These are phyloP conservation scores for Lentinula sp. DNA, from an alignment of 768 basidiomycete genomes.

Conservation along the genomic window DNA sequence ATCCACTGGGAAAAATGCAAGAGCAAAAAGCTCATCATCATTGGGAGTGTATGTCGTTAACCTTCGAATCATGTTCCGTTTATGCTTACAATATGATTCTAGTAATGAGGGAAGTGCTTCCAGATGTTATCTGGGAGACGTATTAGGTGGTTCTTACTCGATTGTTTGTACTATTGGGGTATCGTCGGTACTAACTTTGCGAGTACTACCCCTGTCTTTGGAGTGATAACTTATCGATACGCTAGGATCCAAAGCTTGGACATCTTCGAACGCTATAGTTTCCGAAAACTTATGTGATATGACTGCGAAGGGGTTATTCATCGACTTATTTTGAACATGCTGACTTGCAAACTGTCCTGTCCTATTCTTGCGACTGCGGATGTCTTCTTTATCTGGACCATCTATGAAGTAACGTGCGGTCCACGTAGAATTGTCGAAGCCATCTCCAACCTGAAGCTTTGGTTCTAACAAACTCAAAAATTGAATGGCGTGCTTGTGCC, in stretches of 20 bases:
- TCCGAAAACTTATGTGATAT: background rate
- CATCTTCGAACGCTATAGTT: background rate
- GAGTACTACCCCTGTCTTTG: background rate
- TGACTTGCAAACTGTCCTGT: background rate
- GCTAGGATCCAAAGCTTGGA: background rate
- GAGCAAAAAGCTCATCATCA: slow-evolving; percentile 58
- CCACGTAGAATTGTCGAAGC: background rate
- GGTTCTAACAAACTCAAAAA: background rate
- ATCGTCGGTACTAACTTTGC: background rate
- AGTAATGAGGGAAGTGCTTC: slow-evolving; percentile 80
- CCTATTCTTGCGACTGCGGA: background rate
- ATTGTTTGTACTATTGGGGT: background rate
- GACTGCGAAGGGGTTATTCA: background rate
- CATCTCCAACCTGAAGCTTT: background rate
- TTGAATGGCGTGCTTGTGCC: background rate
- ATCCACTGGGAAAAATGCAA: slow-evolving; percentile 64
- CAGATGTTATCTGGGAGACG: slow-evolving; percentile 71
- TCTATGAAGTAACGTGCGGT: slow-evolving; percentile 2
- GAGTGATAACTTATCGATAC: background rate
- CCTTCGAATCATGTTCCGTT: background rate
- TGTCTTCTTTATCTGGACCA: background rate
- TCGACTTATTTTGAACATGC: background rate
- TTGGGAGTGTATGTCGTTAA: slow-evolving; percentile 59
- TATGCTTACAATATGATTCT: slow-evolving; percentile 6
- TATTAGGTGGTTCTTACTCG: slow-evolving; percentile 33